Evolutionary conservation across 2,329 filamentous ascomycete species (phyloP).

Genomic region (Cercospora zeina): DNA sequence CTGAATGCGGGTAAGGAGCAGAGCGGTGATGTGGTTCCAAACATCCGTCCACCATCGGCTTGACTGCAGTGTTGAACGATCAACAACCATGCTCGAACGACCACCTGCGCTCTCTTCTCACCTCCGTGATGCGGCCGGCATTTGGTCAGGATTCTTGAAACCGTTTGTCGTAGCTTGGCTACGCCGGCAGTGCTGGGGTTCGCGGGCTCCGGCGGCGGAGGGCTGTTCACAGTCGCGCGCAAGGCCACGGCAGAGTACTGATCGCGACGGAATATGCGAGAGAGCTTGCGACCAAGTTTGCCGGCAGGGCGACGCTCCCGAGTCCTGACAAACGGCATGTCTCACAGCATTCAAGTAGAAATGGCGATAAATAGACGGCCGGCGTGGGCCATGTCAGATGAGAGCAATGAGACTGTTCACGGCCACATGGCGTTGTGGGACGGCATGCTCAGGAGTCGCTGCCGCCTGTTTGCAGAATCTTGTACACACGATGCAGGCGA

Average conservation of each 20-base stretch:
- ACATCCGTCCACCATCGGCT: conserved; percentile 25
- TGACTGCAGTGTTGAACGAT: neutral
- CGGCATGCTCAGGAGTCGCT: neutral
- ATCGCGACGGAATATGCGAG: conserved; percentile 22
- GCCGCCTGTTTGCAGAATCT: neutral
- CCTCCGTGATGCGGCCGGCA: conserved; percentile 1
- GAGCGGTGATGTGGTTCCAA: conserved; percentile 30
- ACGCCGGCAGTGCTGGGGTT: neutral
- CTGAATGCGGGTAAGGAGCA: conserved; percentile 27
- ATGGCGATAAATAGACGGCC: neutral
- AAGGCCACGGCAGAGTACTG: conserved; percentile 7
- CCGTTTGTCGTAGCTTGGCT: conserved; percentile 24
- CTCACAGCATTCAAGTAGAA: neutral
- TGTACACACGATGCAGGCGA: neutral
- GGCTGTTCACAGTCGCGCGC: conserved; percentile 11
- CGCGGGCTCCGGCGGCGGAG: conserved; percentile 1
- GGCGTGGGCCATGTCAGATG: neutral
- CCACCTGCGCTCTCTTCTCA: neutral
- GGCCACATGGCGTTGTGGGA: neutral
- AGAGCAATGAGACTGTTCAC: neutral
- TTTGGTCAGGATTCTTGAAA: conserved; percentile 20
- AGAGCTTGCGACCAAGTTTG: conserved; percentile 18
- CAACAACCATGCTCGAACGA: neutral
- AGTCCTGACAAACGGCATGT: conserved; percentile 18
- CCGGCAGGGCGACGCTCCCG: conserved; percentile 4